Evolutionary conservation across 2,329 filamentous ascomycete genomes (phyloP), one percentile per base, ranked within the genome.

Genomic region (Neofusicoccum kwambonambiense): DNA sequence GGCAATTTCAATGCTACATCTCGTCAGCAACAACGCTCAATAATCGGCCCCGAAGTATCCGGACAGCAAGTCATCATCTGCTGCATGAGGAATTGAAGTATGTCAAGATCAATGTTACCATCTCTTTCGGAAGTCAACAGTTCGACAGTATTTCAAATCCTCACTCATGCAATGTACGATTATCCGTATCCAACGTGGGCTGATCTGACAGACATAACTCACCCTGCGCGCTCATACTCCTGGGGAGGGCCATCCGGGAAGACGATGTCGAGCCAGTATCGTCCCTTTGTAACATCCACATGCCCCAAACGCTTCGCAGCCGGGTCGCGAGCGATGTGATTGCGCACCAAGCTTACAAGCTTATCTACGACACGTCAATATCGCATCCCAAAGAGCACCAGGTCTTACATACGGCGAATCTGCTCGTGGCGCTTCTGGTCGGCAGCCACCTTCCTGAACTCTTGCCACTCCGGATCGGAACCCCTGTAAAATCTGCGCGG

Each of bases 391-490:
- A 35, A 7, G 22, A 37, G 27, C 17, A 51, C 4, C 64, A 7
- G 64, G 15, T 45, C 15, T 9, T 47, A 57, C 27, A 31, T 51
- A 62, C 58, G 27, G 35, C 61, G 61, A 12, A 63, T 54, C 22
- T 47, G 47, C 22, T 76, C 71, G 17, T 78, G 71, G 64, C 77
- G 73, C 35, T 74, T 57, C 31, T 73, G 72, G 68, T 85, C 79
- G n/a, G 74, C 76, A 6, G 79, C 75, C 15, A 84, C 68, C 58
- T 77, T 79, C 51, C 78, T 72, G 64, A 83, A 84, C 62, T 80
- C 81, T 69, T 83, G 79, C 83, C 82, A 84, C 68, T 84, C 83
- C 3, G 82, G 81, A 74, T 84, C 83, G n/a, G 77, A 80, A 27
- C 79, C 81, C 69, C 77, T 80, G 73, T 83, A 84, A 65, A 74